Evolutionary conservation across 2,329 filamentous ascomycete genomes (phyloP).

Genomic region (Phaeoacremonium minimum): DNA sequence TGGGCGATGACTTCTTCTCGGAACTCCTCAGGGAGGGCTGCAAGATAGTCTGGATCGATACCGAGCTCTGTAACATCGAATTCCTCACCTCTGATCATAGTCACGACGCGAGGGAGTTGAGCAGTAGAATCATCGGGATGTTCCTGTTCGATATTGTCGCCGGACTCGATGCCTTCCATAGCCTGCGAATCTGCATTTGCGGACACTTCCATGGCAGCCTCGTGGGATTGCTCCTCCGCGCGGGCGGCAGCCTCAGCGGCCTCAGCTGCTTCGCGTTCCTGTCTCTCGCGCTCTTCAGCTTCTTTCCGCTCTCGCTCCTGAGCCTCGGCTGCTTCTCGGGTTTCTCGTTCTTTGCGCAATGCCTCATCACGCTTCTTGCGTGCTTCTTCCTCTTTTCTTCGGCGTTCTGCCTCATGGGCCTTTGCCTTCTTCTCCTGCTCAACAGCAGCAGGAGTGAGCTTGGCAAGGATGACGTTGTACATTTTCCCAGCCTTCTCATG

Average conservation of each 20-base stretch:
- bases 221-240: conserved; percentile 41
- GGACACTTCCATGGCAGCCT: conserved; percentile 37
- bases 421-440: conserved; percentile 72
- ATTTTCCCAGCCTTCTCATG: conserved; percentile 67
- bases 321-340: conserved; percentile 67
- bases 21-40: conserved; percentile 95
- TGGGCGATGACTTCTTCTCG: conserved; percentile 93
- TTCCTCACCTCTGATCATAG: conserved; percentile 79
- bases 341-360: conserved; percentile 62
- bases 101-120: conserved; percentile 65
- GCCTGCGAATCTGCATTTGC: conserved; percentile 34
- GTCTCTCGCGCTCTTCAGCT: conserved; percentile 63
- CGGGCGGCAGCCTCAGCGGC: conserved; percentile 47
- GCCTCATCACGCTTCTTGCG: conserved; percentile 60
- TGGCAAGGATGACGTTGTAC: conserved; percentile 62
- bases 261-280: conserved; percentile 55
- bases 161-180: conserved; percentile 62
- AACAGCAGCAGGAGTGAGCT: conserved; percentile 79
- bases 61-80: conserved; percentile 92
- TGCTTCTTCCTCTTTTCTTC: conserved; percentile 51
- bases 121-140: conserved; percentile 32
- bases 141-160: conserved; percentile 22
- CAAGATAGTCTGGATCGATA: conserved; percentile 91
- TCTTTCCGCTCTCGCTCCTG: conserved; percentile 63
- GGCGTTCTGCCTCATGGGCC: conserved; percentile 49